A percentile compares a stretch with the other conserved stretches of the same genome.
phyloP scores from a whole-genome alignment of 495 filamentous ascomycete species.

The Podospora didyma region DNA sequence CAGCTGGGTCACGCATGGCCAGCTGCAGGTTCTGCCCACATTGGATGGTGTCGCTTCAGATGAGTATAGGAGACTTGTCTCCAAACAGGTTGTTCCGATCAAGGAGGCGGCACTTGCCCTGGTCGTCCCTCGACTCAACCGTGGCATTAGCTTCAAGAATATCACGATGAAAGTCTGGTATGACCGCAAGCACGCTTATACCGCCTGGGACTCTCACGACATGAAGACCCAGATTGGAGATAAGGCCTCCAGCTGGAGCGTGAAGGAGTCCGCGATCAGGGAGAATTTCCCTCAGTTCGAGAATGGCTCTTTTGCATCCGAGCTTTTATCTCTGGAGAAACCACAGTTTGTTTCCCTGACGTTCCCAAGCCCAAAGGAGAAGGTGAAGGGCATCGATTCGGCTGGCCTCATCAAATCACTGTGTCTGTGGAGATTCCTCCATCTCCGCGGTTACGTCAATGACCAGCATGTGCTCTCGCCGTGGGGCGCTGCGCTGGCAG shows the following conservation, averaged over 20 bases:
- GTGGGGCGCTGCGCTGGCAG: slow-evolving; percentile 78
- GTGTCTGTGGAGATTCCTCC: slow-evolving; percentile 80
- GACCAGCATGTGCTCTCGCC: slow-evolving; percentile 73
- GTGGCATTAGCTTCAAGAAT: slow-evolving; percentile 72
- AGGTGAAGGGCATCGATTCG: slow-evolving; percentile 44
- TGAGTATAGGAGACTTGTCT: slow-evolving; percentile 77
- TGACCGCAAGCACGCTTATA: slow-evolving; percentile 60
- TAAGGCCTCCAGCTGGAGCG: slow-evolving; percentile 68
- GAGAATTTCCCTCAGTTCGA: slow-evolving; percentile 43
- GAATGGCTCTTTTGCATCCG: slow-evolving; percentile 51
- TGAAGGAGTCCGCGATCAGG: slow-evolving; percentile 52
- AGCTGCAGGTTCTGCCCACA: slow-evolving; percentile 70
- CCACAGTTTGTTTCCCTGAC: slow-evolving; percentile 64
- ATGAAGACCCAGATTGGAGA: slow-evolving; percentile 55
- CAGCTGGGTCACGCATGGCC: slow-evolving; percentile 73
- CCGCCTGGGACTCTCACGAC: slow-evolving; percentile 56
- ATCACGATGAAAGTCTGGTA: slow-evolving; percentile 83
- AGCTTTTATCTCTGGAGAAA: slow-evolving; percentile 57
- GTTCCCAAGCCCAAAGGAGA: slow-evolving; percentile 42
- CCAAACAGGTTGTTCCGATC: slow-evolving; percentile 63
- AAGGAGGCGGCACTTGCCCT: slow-evolving; percentile 72
- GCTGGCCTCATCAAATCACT: slow-evolving; percentile 72
- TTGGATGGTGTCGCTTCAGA: slow-evolving; percentile 75
- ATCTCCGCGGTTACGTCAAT: slow-evolving; percentile 81
- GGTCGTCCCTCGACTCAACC: slow-evolving; percentile 70